phyloP scores from a whole-genome alignment of 2,329 filamentous ascomycete species.

The Alternaria rosae region DNA sequence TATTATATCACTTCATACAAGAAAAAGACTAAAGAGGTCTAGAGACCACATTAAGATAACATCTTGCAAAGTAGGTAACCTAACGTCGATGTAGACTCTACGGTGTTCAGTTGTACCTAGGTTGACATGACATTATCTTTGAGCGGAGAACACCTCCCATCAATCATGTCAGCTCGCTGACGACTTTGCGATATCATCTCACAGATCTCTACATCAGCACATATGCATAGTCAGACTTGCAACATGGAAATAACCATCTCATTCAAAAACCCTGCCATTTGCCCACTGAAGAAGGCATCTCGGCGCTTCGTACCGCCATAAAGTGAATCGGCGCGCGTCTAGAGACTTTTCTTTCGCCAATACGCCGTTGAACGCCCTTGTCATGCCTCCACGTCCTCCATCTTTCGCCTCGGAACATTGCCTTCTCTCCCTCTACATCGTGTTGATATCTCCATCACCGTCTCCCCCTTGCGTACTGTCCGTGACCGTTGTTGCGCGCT shows the following conservation, averaged over 20 bases:
- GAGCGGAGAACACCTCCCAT: neutral
- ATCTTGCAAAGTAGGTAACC: too few species aligned
- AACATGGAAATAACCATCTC: neutral
- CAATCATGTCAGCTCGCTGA: too few species aligned
- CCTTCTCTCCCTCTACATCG: neutral
- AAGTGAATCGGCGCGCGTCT: neutral
- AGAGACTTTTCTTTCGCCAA: slow-evolving; percentile 1
- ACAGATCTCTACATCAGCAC: neutral
- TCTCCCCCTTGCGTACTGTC: neutral
- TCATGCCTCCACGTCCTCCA: neutral
- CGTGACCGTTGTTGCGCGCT: neutral
- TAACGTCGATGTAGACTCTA: too few species aligned
- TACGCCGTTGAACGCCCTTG: slow-evolving; percentile 14
- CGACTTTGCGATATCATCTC: neutral
- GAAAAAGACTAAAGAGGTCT: too few species aligned
- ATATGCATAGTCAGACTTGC: too few species aligned
- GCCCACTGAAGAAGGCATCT: neutral
- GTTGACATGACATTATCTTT: too few species aligned
- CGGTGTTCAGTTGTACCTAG: too few species aligned
- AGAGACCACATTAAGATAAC: too few species aligned
- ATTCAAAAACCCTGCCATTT: neutral
- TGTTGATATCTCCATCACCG: neutral
- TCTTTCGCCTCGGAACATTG: neutral
- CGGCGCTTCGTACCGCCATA: neutral
- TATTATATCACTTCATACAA: too few species aligned